These are phyloP conservation scores for Hypholoma sublateritium DNA, from an alignment of 768 basidiomycete species.

Conservation along the genomic window DNA sequence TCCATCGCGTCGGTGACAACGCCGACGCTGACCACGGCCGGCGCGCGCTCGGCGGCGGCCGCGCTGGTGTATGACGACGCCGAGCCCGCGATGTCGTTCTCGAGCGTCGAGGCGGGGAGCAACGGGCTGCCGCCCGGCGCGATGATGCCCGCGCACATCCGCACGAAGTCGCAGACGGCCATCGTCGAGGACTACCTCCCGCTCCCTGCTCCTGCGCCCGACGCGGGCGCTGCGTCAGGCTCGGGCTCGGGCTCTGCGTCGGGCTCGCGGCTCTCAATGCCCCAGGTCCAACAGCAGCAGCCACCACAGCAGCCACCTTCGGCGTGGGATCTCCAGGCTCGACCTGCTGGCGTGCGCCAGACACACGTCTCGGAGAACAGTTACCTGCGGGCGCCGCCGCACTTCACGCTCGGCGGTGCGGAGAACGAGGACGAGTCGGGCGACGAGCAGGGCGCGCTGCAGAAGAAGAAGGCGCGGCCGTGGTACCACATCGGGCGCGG, in stretches of 20 bases:
- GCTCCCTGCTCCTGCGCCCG: conserved; percentile 4
- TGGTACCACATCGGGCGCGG: conserved; percentile 67
- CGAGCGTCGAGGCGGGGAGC: conserved; percentile 15
- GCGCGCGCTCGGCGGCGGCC: background rate
- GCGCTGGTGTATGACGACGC: conserved; percentile 9
- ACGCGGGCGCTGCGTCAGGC: background rate
- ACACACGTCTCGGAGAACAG: conserved; percentile 26
- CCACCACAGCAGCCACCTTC: conserved; percentile 3
- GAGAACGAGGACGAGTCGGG: conserved; percentile 43
- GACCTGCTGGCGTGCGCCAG: conserved; percentile 7
- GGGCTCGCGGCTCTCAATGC: background rate
- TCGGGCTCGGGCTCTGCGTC: background rate
- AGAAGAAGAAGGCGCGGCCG: conserved; percentile 52
- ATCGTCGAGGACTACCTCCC: conserved; percentile 63
- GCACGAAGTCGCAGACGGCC: conserved; percentile 82
- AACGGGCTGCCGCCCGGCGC: conserved; percentile 56
- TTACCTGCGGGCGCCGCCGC: conserved; percentile 20
- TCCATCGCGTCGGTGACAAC: conserved; percentile 14
- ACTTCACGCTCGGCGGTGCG: conserved; percentile 23
- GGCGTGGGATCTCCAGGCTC: conserved; percentile 9
- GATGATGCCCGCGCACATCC: conserved; percentile 62
- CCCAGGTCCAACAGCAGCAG: background rate
- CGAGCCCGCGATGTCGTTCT: conserved; percentile 17
- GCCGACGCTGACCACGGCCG: background rate
- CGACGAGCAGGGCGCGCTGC: conserved; percentile 37